Evolutionary conservation across 1,139 yeast species (phyloP), one percentile per base, ranked within the genome.

Genomic region (Geotrichum armillariae): DNA sequence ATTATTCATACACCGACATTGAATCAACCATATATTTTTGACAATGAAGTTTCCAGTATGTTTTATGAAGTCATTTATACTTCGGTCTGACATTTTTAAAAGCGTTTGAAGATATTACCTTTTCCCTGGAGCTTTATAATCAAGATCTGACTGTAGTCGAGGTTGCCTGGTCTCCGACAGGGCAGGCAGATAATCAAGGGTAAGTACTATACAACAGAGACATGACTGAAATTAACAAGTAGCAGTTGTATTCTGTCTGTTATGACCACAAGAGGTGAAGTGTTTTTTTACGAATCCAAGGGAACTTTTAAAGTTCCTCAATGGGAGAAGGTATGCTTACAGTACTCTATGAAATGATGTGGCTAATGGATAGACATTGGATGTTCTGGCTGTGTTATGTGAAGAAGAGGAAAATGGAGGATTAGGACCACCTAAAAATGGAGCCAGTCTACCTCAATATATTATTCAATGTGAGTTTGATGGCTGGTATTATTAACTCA

Each of bases 81-180:
- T 14, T 14, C 16, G 12, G 14, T 11, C 23, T 9, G 11, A 21
- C 6, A 20, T 18, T 23, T 21, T n/a, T 11, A 7, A 12, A 22
- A 49, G 49, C 22, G 4, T 40, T 45, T 23, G 50, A 46, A 8
- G 55, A 52, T 34, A 40, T 36, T n/a, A 14, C 17, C 14, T 50
- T 34, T 38, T 18, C 27, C 3, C 22, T 50, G 1, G 55, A 45
- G 27, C 18, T 22, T 11, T 38, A 47, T 18, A 49, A 43, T 11
- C 42, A 41, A 22, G 55, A 52, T 18, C 36, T 39, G 29, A 27
- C 42, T 9, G 52, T 35, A 5, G 39, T 49, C 2, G 49, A 48
- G 11, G 18, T 45, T 8, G 46, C 45, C 18, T 52, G 53, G 53
- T 41, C 48, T 4, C 49, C 51, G 16, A 35, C 50, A 29, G 53